Percentiles rank a stretch among this genome's conserved stretches.
phyloP scores from a whole-genome alignment of 2,329 filamentous ascomycete genomes.

The Fusarium nygamai region DNA sequence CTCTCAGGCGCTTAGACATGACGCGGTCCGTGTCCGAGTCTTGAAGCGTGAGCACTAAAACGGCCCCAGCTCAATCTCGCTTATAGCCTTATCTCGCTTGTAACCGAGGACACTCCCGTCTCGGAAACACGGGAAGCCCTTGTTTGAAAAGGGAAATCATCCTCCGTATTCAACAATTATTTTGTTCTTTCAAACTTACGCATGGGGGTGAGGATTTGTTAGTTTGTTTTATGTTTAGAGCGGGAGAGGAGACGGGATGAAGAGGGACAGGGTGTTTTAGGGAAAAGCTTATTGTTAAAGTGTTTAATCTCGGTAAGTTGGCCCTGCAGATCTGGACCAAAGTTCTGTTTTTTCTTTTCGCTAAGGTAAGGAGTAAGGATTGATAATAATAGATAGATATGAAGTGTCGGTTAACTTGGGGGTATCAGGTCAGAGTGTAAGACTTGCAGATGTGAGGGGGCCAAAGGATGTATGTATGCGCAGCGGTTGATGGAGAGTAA shows the following conservation, averaged over 20 bases:
- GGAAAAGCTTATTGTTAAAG: neutral
- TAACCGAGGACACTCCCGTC: slow-evolving; percentile 23
- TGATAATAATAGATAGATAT: neutral
- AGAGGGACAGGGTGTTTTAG: neutral
- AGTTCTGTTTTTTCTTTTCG: neutral
- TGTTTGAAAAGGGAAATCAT: neutral
- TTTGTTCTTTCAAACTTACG: neutral
- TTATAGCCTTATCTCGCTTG: slow-evolving; percentile 32
- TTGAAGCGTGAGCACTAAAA: slow-evolving; percentile 8
- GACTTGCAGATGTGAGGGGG: neutral
- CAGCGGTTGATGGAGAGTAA: neutral
- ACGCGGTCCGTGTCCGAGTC: neutral
- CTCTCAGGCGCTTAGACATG: neutral
- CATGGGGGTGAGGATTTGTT: neutral
- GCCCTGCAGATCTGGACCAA: neutral
- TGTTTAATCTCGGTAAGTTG: neutral
- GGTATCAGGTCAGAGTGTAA: neutral
- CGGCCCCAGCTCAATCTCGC: slow-evolving; percentile 15
- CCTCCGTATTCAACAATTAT: neutral
- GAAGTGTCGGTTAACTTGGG: neutral
- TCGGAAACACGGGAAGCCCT: neutral
- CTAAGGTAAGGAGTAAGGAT: neutral
- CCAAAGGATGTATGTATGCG: neutral
- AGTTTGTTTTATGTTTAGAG: neutral
- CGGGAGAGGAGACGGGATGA: neutral